Evolutionary conservation across 208 protist genomes (phyloP).

Genomic region (Trypanosoma avium): DNA sequence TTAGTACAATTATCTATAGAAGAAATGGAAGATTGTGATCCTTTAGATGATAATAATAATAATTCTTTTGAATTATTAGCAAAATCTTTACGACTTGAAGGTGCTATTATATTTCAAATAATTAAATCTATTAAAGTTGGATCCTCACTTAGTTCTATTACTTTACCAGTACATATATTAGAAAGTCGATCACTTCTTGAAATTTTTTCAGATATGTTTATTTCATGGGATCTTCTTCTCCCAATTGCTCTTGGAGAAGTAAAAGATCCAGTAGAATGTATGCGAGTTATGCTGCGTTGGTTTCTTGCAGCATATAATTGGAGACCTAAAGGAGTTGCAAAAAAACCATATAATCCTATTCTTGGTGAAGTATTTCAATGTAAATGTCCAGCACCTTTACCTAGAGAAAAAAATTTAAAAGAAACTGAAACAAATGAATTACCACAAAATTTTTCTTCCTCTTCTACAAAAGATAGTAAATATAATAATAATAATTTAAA

Average conservation of each 20-base stretch:
- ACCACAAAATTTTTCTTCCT: not conserved
- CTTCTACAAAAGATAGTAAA: not conserved
- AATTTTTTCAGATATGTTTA: constrained; percentile 25
- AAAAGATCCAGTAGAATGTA: constrained; percentile 17
- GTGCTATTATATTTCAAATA: constrained; percentile 27
- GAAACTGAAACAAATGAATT: too few species aligned
- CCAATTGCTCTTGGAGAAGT: constrained; percentile 12
- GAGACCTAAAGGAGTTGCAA: constrained; percentile 16
- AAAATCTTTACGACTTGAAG: constrained; percentile 8
- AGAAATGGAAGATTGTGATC: constrained; percentile 15
- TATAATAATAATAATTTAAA: not conserved
- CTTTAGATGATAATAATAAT: constrained; percentile 22
- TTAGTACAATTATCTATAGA: constrained; percentile 5
- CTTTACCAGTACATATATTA: constrained; percentile 26
- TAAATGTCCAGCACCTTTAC: constrained; percentile 20
- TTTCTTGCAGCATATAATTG: constrained; percentile 29
- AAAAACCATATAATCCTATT: constrained; percentile 40
- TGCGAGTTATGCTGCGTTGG: constrained; percentile 21
- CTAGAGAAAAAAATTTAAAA: not conserved
- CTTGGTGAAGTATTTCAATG: constrained; percentile 37
- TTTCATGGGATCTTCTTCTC: constrained; percentile 17
- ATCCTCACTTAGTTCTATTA: constrained; percentile 17
- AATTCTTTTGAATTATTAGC: constrained; percentile 19
- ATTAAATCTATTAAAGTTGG: constrained; percentile 20
- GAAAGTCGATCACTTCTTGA: constrained; percentile 27